Base-by-base conservation (phyloP, 805 yeast genomes). In the Nakazawaea holstii region DNA sequence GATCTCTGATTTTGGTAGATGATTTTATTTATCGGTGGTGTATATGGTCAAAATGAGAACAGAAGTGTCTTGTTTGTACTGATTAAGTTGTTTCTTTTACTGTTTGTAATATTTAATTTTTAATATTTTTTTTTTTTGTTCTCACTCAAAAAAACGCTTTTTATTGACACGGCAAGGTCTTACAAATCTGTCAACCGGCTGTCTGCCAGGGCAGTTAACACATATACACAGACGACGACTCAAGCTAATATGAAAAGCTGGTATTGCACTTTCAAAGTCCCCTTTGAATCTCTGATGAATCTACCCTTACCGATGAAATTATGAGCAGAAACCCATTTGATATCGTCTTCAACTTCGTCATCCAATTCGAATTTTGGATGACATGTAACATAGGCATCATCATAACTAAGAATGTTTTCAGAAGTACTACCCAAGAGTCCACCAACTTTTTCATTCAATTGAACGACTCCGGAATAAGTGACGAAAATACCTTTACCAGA, bases 261-360 rank as follows among this genome's bases (percentile, higher is more conserved):
- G 66, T 80, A 81, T 62, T 82, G 85, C 36, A 82, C 85, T 51
- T 64, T 70, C 49, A 78, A 59, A 2, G 33, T 53, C 17, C 76
- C 80, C 6, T 65, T 56, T 4, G 59, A 67, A 51, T 74, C 76
- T 55, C 82, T 69, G 41, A 74, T 57, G 55, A 80, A 80, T 49
- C 83, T 70, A 31, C 88, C 87, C 58, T 73, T 77, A 17, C 84
- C 87, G 20, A 79, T 42, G 48, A 79, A 66, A 53, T 70, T 75
- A 58, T 74, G 72, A 41, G 63, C 58, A 38, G 65, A 52, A 14
- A 73, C 72, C 88, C 88, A 82, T 52, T 67, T 59, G 56, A 61
- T 65, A 54, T 74, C 76, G 13, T 64, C 72, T 35, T 64, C 70
- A 35, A 70, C 68, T 20, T 58, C 62, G 11, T 65, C 70, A 50